Conservation (phyloP, 2,329 filamentous ascomycete genomes). For the Orbilia oligospora region DNA sequence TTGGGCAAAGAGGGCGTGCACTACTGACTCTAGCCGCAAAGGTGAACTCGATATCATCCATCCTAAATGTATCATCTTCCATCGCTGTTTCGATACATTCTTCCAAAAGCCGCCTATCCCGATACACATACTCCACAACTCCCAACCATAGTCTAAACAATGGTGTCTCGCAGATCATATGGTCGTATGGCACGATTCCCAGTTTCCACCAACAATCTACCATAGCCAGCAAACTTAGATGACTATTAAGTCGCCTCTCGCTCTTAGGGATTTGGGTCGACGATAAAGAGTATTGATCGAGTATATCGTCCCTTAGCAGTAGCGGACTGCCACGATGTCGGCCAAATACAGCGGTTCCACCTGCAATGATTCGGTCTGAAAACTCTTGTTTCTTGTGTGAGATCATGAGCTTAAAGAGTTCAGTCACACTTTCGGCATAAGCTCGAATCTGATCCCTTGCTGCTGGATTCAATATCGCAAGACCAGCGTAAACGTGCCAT, state of each 20-base stretch:
- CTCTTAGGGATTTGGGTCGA: constrained; percentile 72
- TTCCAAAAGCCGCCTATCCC: constrained; percentile 83
- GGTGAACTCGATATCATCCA: constrained; percentile 96
- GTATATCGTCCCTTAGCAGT: constrained; percentile 81
- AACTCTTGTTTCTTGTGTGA: constrained; percentile 84
- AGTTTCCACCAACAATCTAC: constrained; percentile 98
- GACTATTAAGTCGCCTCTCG: constrained; percentile 86
- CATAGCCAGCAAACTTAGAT: constrained; percentile 92
- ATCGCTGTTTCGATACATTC: constrained; percentile 88
- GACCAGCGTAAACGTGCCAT: constrained; percentile 98
- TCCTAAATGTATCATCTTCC: constrained; percentile 90
- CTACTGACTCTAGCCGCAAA: constrained; percentile 82
- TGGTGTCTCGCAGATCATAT: constrained; percentile 99
- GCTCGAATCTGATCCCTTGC: constrained; percentile 93
- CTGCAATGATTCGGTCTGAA: constrained; percentile 80
- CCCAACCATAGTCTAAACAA: constrained; percentile 96
- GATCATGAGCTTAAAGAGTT: constrained; percentile 96
- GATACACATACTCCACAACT: constrained; percentile 96
- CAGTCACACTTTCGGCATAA: constrained; percentile 92
- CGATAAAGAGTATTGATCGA: constrained; percentile 90
- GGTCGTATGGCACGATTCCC: constrained; percentile 94
- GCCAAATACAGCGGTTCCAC: constrained; percentile 79
- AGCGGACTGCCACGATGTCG: constrained; percentile 73
- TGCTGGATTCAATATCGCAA: constrained; percentile 95
- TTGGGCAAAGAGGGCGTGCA: not conserved